phyloP scores from a whole-genome alignment of 2,329 filamentous ascomycete genomes.

The Hypoxylon sp. region DNA sequence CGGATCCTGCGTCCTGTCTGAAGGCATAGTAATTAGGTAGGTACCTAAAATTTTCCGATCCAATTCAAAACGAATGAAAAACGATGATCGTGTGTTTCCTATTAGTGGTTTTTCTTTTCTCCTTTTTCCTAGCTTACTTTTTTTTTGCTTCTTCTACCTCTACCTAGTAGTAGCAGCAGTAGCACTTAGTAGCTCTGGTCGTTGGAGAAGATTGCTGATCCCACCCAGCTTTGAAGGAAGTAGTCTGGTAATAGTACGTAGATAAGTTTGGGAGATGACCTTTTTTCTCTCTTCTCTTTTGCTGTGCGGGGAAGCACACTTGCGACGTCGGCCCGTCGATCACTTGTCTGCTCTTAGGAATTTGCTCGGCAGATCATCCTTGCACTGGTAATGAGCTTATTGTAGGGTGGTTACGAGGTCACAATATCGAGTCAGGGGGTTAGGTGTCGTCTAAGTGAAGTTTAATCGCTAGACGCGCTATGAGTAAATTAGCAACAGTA shows the following conservation, averaged over 20 bases:
- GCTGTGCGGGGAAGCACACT: conserved; percentile 29
- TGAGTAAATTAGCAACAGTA: no score
- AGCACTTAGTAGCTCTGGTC: conserved; percentile 12
- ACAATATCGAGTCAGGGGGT: no score
- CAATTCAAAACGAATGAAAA: conserved; percentile 1
- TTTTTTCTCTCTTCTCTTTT: conserved; percentile 2
- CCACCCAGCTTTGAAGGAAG: conserved; percentile 20
- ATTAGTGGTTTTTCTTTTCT: conserved; percentile 12
- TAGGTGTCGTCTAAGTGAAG: no score
- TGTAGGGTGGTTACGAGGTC: no score
- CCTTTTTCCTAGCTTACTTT: no score
- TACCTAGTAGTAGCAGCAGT: no score
- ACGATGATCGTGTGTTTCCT: not conserved
- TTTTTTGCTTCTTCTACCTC: conserved; percentile 15
- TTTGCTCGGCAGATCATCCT: conserved; percentile 30
- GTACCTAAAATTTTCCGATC: not conserved
- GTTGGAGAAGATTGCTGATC: conserved; percentile 35
- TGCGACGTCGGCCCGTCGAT: conserved; percentile 34
- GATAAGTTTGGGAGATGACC: not conserved
- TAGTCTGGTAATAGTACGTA: not conserved
- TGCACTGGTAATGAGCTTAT: conserved; percentile 8
- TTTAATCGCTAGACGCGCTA: no score
- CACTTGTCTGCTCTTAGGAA: conserved; percentile 21
- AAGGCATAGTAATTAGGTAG: conserved; percentile 22
- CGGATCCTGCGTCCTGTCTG: conserved; percentile 23